phyloP scores from a whole-genome alignment of 75 land plant genomes.

The Isoetes taiwanensis region DNA sequence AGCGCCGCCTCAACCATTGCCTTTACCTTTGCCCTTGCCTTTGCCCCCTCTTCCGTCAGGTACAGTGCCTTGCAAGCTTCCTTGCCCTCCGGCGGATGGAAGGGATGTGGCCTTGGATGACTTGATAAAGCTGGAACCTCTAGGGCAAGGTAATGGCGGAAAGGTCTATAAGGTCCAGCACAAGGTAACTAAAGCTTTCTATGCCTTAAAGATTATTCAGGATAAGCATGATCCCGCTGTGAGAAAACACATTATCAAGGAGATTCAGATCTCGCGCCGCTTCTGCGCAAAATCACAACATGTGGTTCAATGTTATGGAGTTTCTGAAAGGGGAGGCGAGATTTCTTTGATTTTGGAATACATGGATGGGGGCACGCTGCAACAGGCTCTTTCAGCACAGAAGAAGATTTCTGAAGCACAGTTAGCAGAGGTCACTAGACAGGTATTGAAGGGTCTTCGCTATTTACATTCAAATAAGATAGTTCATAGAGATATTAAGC shows the following conservation, averaged over 20 bases:
- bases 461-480: slow-evolving; percentile 55
- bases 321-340: slow-evolving; percentile 54
- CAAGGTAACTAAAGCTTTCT: slow-evolving; percentile 16
- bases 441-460: slow-evolving; percentile 28
- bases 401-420: slow-evolving; percentile 17
- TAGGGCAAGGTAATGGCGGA: slow-evolving; percentile 60
- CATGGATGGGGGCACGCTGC: slow-evolving; percentile 59
- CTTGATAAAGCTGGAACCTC: slow-evolving; percentile 23
- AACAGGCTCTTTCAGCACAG: slow-evolving; percentile 10
- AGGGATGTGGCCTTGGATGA: slow-evolving; percentile 23
- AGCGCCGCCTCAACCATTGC: too few species aligned
- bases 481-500: slow-evolving; percentile 89
- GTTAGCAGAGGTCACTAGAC: slow-evolving; percentile 27
- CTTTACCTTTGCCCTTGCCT: too few species aligned
- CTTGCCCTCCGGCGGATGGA: too few species aligned
- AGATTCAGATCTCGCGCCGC: slow-evolving; percentile 58
- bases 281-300: slow-evolving; percentile 29
- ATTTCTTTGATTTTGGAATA: slow-evolving; percentile 61
- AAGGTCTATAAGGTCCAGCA: slow-evolving; percentile 54
- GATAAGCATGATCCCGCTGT: slow-evolving; percentile 45
- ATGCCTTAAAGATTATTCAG: slow-evolving; percentile 59
- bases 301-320: slow-evolving; percentile 61
- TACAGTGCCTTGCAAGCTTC: too few species aligned
- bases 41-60: too few species aligned
- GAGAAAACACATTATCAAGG: slow-evolving; percentile 48